Percentiles rank a stretch among this genome's conserved stretches.
These are phyloP conservation scores for Vicia villosa DNA, from an alignment of 306 rosid species.

Conservation along the genomic window DNA sequence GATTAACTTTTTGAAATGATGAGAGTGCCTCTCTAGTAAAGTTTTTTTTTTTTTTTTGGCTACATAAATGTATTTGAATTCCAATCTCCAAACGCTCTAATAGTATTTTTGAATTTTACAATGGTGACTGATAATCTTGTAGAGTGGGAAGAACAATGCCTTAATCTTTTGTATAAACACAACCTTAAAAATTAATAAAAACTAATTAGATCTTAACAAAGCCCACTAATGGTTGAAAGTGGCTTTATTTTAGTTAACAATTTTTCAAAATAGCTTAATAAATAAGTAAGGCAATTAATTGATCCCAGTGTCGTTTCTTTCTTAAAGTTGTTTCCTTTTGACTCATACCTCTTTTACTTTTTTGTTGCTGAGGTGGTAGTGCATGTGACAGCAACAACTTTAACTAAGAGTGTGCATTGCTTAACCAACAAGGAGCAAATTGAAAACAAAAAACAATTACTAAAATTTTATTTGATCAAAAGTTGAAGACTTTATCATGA, in stretches of 20 bases:
- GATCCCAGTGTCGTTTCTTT: not conserved
- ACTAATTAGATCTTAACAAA: not conserved
- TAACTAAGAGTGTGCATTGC: slow-evolving; percentile 13
- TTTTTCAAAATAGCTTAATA: slow-evolving; percentile 8
- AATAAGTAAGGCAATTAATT: slow-evolving; percentile 29
- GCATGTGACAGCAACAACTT: slow-evolving; percentile 34
- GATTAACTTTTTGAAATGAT: too few relatives aligned
- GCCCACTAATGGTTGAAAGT: not conserved
- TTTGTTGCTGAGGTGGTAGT: slow-evolving; percentile 30
- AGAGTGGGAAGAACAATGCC: too few relatives aligned
- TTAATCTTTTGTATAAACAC: not conserved
- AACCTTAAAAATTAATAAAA: not conserved
- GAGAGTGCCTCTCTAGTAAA: too few relatives aligned
- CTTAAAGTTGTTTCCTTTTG: slow-evolving; percentile 30
- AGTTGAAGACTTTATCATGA: slow-evolving; percentile 24
- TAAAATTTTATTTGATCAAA: not conserved
- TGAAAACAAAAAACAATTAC: not conserved
- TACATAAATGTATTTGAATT: too few relatives aligned
- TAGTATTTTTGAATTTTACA: too few relatives aligned
- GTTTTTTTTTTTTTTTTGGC: too few relatives aligned
- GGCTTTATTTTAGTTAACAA: not conserved
- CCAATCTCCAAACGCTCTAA: too few relatives aligned
- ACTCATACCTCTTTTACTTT: slow-evolving; percentile 16
- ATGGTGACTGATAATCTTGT: too few relatives aligned
- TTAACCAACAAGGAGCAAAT: slow-evolving; percentile 34